Percentiles rank a stretch among this genome's conserved stretches.
These are phyloP conservation scores for Mycena pura DNA, from an alignment of 768 basidiomycete species.

Conservation along the genomic window DNA sequence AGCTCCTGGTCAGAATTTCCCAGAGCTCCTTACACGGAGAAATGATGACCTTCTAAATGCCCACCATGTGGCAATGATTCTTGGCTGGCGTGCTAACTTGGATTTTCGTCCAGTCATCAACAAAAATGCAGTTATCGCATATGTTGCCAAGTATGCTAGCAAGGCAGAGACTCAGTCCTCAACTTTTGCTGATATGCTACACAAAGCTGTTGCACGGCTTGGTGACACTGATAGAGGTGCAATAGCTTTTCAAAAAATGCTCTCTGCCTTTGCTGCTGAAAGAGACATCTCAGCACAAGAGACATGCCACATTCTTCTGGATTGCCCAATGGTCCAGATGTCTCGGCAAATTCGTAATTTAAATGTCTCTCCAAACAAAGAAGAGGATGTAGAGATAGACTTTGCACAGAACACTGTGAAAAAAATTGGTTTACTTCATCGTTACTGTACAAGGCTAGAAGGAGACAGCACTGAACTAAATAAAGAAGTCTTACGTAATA, in stretches of 20 bases:
- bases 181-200: constrained; percentile 1
- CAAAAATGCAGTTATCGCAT: constrained; percentile 21
- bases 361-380: neutral
- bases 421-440: neutral
- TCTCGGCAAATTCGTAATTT: neutral
- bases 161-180: constrained; percentile 1
- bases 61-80: constrained; percentile 24
- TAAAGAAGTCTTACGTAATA: neutral
- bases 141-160: too few species aligned
- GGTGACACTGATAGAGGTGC: constrained; percentile 2
- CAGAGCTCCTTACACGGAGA: neutral
- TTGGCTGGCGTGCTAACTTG: constrained; percentile 32
- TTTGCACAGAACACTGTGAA: neutral
- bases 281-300: constrained; percentile 14
- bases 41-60: constrained; percentile 32
- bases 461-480: neutral
- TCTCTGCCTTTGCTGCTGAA: too few species aligned
- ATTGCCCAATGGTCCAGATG: neutral
- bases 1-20: neutral
- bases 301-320: constrained; percentile 16
- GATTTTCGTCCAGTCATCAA: constrained; percentile 30
- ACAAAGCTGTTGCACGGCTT: constrained; percentile 6
- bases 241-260: constrained; percentile 14
- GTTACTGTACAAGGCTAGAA: too few species aligned
- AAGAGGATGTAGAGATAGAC: neutral